Evolutionary conservation across 2,329 filamentous ascomycete genomes (phyloP).

Genomic region (Dactylonectria macrodidyma): DNA sequence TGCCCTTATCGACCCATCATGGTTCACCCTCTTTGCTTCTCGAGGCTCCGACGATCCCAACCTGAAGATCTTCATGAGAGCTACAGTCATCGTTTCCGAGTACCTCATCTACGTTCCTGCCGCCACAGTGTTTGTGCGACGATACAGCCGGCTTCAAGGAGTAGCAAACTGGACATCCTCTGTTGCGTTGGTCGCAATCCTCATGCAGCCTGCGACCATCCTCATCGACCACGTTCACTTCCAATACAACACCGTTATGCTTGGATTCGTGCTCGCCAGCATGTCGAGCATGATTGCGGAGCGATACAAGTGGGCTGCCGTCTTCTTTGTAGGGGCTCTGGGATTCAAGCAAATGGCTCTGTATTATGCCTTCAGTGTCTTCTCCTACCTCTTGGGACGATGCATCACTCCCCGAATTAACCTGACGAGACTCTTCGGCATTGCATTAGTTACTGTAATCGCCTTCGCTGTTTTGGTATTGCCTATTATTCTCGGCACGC

Average conservation of each 20-base stretch:
- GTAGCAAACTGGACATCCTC: slow-evolving; percentile 87
- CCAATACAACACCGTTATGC: slow-evolving; percentile 99
- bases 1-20: slow-evolving; percentile 80
- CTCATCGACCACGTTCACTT: slow-evolving; percentile 97
- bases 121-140: slow-evolving; percentile 85
- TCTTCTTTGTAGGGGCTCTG: slow-evolving; percentile 95
- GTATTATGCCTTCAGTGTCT: slow-evolving; percentile 95
- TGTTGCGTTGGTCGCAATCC: slow-evolving; percentile 88
- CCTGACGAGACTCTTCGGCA: slow-evolving; percentile 77
- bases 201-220: slow-evolving; percentile 92
- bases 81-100: slow-evolving; percentile 90
- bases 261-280: slow-evolving; percentile 88
- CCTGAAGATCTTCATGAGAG: slow-evolving; percentile 96
- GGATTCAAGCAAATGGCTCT: slow-evolving; percentile 99
- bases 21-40: slow-evolving; percentile 90
- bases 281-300: slow-evolving; percentile 92
- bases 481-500: slow-evolving; percentile 80
- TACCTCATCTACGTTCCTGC: slow-evolving; percentile 92
- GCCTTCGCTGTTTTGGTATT: slow-evolving; percentile 83
- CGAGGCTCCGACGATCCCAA: slow-evolving; percentile 84
- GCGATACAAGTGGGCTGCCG: slow-evolving; percentile 87
- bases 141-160: slow-evolving; percentile 82
- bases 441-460: slow-evolving; percentile 79
- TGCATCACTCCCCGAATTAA: slow-evolving; percentile 85
- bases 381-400: slow-evolving; percentile 89